These are phyloP conservation scores for Adansonia grandidieri DNA, from an alignment of 441 rosid species.

Conservation along the genomic window DNA sequence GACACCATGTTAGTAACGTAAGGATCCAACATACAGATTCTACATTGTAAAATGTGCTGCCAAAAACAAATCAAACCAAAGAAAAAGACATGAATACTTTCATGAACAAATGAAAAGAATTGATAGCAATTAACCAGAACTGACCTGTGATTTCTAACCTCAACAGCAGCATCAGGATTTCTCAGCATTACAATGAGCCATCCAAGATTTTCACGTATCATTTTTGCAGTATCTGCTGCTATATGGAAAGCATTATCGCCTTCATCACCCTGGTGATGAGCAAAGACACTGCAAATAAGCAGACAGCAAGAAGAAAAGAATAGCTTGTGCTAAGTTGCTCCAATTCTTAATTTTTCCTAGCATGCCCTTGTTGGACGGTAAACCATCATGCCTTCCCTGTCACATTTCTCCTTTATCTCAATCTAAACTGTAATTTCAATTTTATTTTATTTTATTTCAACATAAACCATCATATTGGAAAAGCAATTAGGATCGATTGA, in stretches of 20 bases:
- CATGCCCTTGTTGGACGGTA: background rate
- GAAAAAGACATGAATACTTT: background rate
- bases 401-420: slow-evolving; percentile 3
- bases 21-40: slow-evolving; percentile 12
- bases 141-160: slow-evolving; percentile 92
- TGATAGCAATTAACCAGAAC: slow-evolving; percentile 29
- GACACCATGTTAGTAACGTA: slow-evolving; percentile 28
- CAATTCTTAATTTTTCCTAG: background rate
- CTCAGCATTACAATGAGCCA: slow-evolving; percentile 95
- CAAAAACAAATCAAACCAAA: background rate
- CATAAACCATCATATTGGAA: slow-evolving; percentile 4
- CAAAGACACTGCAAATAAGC: slow-evolving; percentile 31
- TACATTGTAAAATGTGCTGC: background rate
- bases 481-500: background rate
- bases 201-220: slow-evolving; percentile 97
- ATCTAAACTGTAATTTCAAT: slow-evolving; percentile 8
- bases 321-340: background rate
- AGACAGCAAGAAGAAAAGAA: slow-evolving; percentile 32
- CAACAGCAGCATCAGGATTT: slow-evolving; percentile 83
- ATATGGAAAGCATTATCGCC: slow-evolving; percentile 98
- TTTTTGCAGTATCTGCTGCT: slow-evolving; percentile 97
- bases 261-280: slow-evolving; percentile 82
- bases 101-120: background rate
- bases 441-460: background rate
- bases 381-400: background rate